These are phyloP conservation scores for Nemania sp. DNA, from an alignment of 2,329 filamentous ascomycete species.

Conservation along the genomic window DNA sequence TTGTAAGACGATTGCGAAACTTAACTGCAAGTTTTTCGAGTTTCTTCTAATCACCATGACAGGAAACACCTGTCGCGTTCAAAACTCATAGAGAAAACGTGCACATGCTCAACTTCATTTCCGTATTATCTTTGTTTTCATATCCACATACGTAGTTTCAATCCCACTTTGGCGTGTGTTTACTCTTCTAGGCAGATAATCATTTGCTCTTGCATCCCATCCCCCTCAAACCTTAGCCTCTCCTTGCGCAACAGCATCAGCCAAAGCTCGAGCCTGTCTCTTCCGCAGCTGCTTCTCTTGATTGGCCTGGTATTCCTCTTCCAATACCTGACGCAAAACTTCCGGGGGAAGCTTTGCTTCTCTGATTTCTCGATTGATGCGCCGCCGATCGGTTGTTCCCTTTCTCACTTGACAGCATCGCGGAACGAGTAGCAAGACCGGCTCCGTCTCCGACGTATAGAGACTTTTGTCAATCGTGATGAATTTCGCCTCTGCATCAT, in stretches of 20 bases:
- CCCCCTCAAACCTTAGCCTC: too few relatives aligned
- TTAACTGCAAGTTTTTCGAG: too few relatives aligned
- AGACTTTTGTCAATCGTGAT: conserved; percentile 1
- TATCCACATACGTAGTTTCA: too few relatives aligned
- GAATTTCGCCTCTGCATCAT: neutral
- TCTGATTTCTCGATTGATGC: conserved; percentile 6
- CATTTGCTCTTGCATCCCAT: too few relatives aligned
- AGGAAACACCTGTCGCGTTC: too few relatives aligned
- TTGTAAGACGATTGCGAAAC: too few relatives aligned
- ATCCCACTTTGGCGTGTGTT: too few relatives aligned
- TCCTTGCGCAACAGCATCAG: neutral
- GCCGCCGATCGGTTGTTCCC: conserved; percentile 1
- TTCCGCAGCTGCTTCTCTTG: conserved; percentile 3
- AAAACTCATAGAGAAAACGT: too few relatives aligned
- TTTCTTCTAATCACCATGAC: too few relatives aligned
- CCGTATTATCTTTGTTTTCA: too few relatives aligned
- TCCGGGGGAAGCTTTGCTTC: conserved; percentile 3
- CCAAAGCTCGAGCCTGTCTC: conserved; percentile 4
- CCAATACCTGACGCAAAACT: neutral
- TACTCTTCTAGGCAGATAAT: too few relatives aligned
- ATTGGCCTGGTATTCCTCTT: neutral
- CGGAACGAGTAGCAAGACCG: conserved; percentile 6
- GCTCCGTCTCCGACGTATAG: neutral
- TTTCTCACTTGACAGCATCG: conserved; percentile 6
- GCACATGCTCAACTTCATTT: too few relatives aligned